Percentiles rank a stretch among this genome's conserved stretches.
phyloP scores from a whole-genome alignment of 371 early-diverging fungal genomes.

The Ordospora colligata region DNA sequence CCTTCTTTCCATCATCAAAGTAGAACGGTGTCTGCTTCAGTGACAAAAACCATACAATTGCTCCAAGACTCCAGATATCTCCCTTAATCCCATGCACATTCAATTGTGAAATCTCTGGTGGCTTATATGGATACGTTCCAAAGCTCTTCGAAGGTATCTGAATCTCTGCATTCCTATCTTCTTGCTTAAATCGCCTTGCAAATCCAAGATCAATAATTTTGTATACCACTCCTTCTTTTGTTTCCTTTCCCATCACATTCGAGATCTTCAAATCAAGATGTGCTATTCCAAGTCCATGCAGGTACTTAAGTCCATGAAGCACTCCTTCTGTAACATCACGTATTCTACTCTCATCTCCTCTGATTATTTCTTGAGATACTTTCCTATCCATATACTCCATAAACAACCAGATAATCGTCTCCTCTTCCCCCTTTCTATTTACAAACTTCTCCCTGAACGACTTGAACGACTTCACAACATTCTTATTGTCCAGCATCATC shows the following conservation, averaged over 20 bases:
- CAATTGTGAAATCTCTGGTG: conserved; percentile 58
- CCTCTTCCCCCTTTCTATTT: conserved; percentile 35
- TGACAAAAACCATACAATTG: conserved; percentile 50
- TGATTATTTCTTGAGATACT: conserved; percentile 43
- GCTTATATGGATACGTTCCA: conserved; percentile 63
- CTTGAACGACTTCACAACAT: conserved; percentile 54
- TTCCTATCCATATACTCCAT: conserved; percentile 54
- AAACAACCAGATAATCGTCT: conserved; percentile 60
- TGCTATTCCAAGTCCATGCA: conserved; percentile 56
- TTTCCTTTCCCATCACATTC: conserved; percentile 59
- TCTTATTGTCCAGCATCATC: conserved; percentile 17
- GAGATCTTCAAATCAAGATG: conserved; percentile 62
- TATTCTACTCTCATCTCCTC: conserved; percentile 54
- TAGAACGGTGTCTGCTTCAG: conserved; percentile 53
- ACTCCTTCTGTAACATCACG: conserved; percentile 51
- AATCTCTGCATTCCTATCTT: conserved; percentile 11
- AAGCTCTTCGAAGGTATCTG: conserved; percentile 56
- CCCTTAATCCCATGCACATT: conserved; percentile 57
- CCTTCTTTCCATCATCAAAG: conserved; percentile 33
- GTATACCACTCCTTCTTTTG: conserved; percentile 41
- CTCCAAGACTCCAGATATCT: conserved; percentile 62
- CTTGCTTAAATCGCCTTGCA: conserved; percentile 21
- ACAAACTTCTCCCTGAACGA: conserved; percentile 32
- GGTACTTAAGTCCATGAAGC: conserved; percentile 52
- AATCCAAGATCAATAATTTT: conserved; percentile 63